phyloP scores from a whole-genome alignment of 257 asterid genomes.

The Ajuga chamaepitys region DNA sequence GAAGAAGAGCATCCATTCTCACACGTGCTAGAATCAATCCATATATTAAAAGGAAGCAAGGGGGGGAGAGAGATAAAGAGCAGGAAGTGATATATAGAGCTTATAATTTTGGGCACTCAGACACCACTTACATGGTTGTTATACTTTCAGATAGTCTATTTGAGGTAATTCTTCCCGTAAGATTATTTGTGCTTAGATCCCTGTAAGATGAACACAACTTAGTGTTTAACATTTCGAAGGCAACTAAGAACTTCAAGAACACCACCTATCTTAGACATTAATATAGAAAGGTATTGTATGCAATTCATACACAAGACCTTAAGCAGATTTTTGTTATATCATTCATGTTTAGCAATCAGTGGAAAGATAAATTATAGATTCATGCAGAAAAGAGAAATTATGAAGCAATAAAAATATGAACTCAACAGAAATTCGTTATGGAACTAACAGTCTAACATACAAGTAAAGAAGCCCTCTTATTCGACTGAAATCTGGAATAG shows the following conservation, averaged over 20 bases:
- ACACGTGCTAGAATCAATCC: not conserved
- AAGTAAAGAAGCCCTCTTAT: constrained; percentile 33
- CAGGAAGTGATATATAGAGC: not conserved
- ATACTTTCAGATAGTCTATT: constrained; percentile 29
- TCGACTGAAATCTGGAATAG: constrained; percentile 38
- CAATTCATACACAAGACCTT: not conserved
- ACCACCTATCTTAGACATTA: not conserved
- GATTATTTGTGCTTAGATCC: constrained; percentile 44
- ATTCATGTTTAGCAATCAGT: not conserved
- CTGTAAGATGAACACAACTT: constrained; percentile 23
- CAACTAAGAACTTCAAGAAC: not conserved
- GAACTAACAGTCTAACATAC: constrained; percentile 27
- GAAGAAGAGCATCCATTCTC: too few relatives aligned
- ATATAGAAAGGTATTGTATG: not conserved
- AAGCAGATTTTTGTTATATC: not conserved
- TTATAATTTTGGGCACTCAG: not conserved
- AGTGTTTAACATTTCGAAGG: not conserved
- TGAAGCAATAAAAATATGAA: not conserved
- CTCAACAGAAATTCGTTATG: not conserved
- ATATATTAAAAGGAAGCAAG: not conserved
- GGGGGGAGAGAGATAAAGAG: not conserved
- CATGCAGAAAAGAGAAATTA: not conserved
- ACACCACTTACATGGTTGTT: constrained; percentile 40
- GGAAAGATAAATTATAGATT: not conserved
- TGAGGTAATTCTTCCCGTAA: constrained; percentile 30